Conservation (phyloP, 2,329 filamentous ascomycete species). For the Colletotrichum simmondsii region DNA sequence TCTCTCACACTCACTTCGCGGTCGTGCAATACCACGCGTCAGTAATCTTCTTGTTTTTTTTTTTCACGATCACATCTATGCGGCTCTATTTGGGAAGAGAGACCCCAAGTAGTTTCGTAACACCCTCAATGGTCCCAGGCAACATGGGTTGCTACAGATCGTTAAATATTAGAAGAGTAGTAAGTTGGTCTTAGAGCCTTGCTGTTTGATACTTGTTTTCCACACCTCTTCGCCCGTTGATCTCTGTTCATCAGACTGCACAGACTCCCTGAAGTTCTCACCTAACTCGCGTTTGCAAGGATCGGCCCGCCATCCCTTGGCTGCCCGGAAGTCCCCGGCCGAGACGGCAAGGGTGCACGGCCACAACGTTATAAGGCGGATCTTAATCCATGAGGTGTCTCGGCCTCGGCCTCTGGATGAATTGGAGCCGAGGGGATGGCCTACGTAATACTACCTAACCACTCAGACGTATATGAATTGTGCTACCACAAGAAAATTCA, state of each 20-base stretch:
- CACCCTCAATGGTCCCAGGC: background rate
- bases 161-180: background rate
- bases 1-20: background rate
- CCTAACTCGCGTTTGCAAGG: conserved; percentile 1
- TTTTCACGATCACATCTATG: too few species aligned
- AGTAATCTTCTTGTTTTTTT: too few species aligned
- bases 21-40: background rate
- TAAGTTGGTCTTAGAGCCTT: background rate
- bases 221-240: background rate
- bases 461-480: background rate
- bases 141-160: too few species aligned
- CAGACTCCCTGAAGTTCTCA: background rate
- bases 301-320: conserved; percentile 17
- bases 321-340: background rate
- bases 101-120: background rate
- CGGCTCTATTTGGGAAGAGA: too few species aligned
- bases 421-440: background rate
- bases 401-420: background rate
- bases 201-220: background rate
- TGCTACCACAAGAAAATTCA: background rate
- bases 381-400: background rate
- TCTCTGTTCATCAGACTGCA: background rate
- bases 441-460: background rate
- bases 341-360: background rate
- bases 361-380: conserved; percentile 29